Base-by-base conservation (phyloP, 2,329 filamentous ascomycete genomes). In the Cercospora beticola region DNA sequence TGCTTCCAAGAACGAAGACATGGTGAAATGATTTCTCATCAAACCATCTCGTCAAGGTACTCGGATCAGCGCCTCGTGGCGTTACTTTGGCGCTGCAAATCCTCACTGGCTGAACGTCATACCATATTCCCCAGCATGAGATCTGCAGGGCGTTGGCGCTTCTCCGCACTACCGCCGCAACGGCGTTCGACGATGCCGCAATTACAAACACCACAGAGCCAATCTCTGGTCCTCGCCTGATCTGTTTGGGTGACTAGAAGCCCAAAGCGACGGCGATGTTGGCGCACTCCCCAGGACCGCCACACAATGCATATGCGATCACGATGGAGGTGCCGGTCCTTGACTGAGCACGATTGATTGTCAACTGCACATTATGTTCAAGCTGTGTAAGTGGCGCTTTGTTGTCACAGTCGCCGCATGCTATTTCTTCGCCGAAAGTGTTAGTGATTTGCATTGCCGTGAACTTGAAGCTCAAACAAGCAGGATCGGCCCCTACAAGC, bases 401-500 rank as follows among this genome's bases (percentile, higher is more conserved):
- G 21, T 4, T 10, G 52, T 64, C 46, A 49, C 62, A 57, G 43
- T 23, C 43, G 49, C 18, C 28, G 9, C 31, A 21, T 36, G 49
- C 43, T 14, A n/a, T 12, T 28, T 18, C 21, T 58, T 23, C n/a
- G 16, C 52, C 62, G 30, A 40, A 58, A 58, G 23, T 12, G 62
- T 26, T 23, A 46, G 52, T 58, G 62, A 64, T 64, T 33, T 64
- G 18, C 49, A 64, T 58, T 58, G 62, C 31, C 49, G 31, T 49
- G n/a, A 36, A 58, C 52, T 36, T 33, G 26, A 58, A 58, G 62
- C 62, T 36, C 52, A 43, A 57, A 64, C 49, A 57, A 64, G 62
- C 62, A 30, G 52, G 43, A 46, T 33, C n/a, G 36, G 31, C 28
- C 23, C 43, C 62, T n/a, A 36, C 40, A 62, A 62, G 60, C 60